phyloP scores from a whole-genome alignment of 1,284 basidiomycete species.

The Ustilago vetiveriae region DNA sequence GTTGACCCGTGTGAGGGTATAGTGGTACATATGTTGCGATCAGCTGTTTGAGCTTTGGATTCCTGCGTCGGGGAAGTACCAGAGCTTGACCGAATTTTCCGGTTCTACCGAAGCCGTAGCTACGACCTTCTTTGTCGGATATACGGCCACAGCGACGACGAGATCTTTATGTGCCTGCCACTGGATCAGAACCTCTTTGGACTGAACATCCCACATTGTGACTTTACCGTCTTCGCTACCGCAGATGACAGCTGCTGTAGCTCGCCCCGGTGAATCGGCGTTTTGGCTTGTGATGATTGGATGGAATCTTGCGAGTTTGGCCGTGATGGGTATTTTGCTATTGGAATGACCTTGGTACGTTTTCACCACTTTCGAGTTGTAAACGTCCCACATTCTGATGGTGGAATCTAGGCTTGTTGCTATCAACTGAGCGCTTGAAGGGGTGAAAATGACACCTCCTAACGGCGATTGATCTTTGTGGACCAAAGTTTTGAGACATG shows the following conservation, averaged over 20 bases:
- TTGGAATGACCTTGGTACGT: conserved; percentile 87
- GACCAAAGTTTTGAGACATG: conserved; percentile 94
- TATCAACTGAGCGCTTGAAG: conserved; percentile 87
- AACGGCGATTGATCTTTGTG: conserved; percentile 95
- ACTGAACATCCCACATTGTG: conserved; percentile 90
- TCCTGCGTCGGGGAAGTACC: conserved; percentile 11
- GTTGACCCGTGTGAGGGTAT: too few relatives aligned
- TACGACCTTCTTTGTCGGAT: conserved; percentile 51
- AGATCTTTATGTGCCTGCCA: conserved; percentile 79
- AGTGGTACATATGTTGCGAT: too few relatives aligned
- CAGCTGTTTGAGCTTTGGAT: not conserved
- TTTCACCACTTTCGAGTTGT: conserved; percentile 89
- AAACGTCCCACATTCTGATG: conserved; percentile 91
- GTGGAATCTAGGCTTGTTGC: conserved; percentile 90
- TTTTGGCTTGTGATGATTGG: not conserved
- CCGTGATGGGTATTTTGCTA: conserved; percentile 74
- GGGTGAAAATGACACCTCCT: conserved; percentile 86
- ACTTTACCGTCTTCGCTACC: conserved; percentile 90
- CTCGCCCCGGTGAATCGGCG: too few relatives aligned
- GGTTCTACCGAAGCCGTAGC: conserved; percentile 56
- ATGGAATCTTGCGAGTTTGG: conserved; percentile 24
- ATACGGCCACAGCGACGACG: conserved; percentile 38
- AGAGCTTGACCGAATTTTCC: conserved; percentile 52
- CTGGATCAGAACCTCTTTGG: conserved; percentile 77
- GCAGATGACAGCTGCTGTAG: conserved; percentile 72